phyloP scores from a whole-genome alignment of 164 flowering plant species.

The Malania oleifera region DNA sequence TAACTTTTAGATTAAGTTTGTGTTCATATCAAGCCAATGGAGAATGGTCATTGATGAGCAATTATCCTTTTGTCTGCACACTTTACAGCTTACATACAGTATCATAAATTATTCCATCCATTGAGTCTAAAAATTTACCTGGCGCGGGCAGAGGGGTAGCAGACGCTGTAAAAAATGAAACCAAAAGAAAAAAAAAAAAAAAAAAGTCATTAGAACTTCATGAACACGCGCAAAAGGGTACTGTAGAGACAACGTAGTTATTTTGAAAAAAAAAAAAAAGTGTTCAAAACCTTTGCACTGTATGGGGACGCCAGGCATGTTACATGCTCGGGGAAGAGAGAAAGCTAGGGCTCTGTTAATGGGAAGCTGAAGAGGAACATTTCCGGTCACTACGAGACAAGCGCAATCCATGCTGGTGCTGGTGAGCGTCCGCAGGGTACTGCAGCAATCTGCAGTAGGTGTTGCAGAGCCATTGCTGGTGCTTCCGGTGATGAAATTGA shows the following conservation, averaged over 20 bases:
- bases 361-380: conserved; percentile 34
- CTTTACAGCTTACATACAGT: too few species aligned
- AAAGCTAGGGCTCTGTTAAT: conserved; percentile 32
- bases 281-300: conserved; percentile 51
- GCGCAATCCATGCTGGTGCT: conserved; percentile 36
- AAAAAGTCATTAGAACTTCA: neutral
- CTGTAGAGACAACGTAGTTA: neutral
- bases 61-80: too few species aligned
- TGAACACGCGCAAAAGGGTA: neutral
- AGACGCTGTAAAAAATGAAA: conserved; percentile 31
- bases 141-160: conserved; percentile 50
- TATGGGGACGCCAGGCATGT: conserved; percentile 13
- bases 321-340: conserved; percentile 35
- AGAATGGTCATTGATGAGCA: too few species aligned
- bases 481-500: conserved; percentile 50
- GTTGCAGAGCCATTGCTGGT: conserved; percentile 24
- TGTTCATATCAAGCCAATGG: too few species aligned
- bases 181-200: neutral
- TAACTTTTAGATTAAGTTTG: too few species aligned
- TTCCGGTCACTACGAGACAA: conserved; percentile 44
- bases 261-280: too few species aligned
- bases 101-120: too few species aligned
- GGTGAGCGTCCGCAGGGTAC: conserved; percentile 28
- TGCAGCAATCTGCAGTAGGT: conserved; percentile 39
- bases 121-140: too few species aligned